A percentile compares a stretch with the other conserved stretches of the same genome.
These are phyloP conservation scores for Boeremia lycopersici DNA, from an alignment of 2,329 filamentous ascomycete genomes.

Conservation along the genomic window DNA sequence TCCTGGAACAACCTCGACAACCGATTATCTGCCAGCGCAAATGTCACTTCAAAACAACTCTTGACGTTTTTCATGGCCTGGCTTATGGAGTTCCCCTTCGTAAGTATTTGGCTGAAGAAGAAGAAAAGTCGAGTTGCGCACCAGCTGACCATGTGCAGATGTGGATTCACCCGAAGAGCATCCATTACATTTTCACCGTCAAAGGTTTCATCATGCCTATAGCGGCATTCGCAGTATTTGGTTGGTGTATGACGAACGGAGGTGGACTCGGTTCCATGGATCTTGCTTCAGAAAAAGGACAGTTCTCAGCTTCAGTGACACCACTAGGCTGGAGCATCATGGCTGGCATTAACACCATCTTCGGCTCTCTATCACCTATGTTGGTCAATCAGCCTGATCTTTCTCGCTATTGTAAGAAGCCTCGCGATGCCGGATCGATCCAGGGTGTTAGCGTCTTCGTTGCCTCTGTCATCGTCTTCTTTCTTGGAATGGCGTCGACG, in stretches of 20 bases:
- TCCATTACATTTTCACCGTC: constrained; percentile 33
- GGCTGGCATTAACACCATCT: constrained; percentile 51
- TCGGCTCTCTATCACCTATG: constrained; percentile 50
- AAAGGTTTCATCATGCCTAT: constrained; percentile 43
- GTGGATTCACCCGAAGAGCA: constrained; percentile 43
- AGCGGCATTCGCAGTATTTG: constrained; percentile 44
- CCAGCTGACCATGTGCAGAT: constrained; percentile 7
- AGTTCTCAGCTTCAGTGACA: constrained; percentile 13
- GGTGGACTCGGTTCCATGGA: constrained; percentile 32
- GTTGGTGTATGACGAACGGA: constrained; percentile 45
- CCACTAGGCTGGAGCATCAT: constrained; percentile 48
- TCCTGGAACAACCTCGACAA: constrained; percentile 45
- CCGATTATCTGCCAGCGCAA: constrained; percentile 32
- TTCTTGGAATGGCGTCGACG: constrained; percentile 50
- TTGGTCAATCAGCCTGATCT: constrained; percentile 53
- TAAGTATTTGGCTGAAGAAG: constrained; percentile 1
- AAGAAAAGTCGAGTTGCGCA: neutral
- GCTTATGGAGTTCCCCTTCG: constrained; percentile 41
- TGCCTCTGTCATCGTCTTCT: constrained; percentile 49
- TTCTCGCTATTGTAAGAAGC: constrained; percentile 47
- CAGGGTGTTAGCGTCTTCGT: constrained; percentile 48
- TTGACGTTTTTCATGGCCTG: constrained; percentile 41
- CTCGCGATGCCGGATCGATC: constrained; percentile 35
- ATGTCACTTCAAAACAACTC: constrained; percentile 42
- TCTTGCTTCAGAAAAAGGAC: constrained; percentile 17